Base-by-base conservation (phyloP, 805 yeast species). In the Allodekkera sacchari region DNA sequence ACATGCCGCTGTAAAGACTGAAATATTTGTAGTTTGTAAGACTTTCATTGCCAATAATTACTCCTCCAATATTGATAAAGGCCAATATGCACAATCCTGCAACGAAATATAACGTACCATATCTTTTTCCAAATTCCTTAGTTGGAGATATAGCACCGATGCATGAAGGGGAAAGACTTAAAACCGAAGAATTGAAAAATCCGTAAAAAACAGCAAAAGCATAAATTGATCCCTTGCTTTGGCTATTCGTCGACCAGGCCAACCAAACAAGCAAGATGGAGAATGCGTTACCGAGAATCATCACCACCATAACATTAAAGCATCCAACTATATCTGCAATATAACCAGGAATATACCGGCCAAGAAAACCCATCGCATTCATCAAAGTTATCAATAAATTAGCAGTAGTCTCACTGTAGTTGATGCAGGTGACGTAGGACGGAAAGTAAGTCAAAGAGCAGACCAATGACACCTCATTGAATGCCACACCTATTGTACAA, bases 101-200 rank as follows among this genome's bases (percentile, higher is more conserved):
- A 8, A 71, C 64, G 13, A 39, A 21, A 48, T 69, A 76, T 45
- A 71, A 60, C n/a, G 83, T 66, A 0, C 84, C 84, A 41, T 73
- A 80, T 15, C 78, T 55, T 39, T 70, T 72, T 8, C 85, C 87
- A 48, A 78, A 79, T 32, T 75, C 71, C 35, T 64, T 60, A 0
- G 74, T 73, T 6, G 68, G 68, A 13, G 77, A 68, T 13, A 78
- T 68, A 26, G 68, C 64, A 0, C 77, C 68, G 21, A 74, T 60
- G 35, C 83, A 75, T 7, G 71, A 75, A 0, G 87, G 83, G 0
- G 75, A 63, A 31, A 78, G 49, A 4, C 80, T 65, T 19, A 78
- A 57, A 7, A 72, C 71, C 15, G 80, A 65, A 5, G 81, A 69
- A 22, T 71, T 61, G 43, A 66, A 66, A 37, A 75, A 68, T 0